These are phyloP conservation scores for Sporisorium iseilematis-ciliati DNA, from an alignment of 1,284 basidiomycete species.

Conservation along the genomic window DNA sequence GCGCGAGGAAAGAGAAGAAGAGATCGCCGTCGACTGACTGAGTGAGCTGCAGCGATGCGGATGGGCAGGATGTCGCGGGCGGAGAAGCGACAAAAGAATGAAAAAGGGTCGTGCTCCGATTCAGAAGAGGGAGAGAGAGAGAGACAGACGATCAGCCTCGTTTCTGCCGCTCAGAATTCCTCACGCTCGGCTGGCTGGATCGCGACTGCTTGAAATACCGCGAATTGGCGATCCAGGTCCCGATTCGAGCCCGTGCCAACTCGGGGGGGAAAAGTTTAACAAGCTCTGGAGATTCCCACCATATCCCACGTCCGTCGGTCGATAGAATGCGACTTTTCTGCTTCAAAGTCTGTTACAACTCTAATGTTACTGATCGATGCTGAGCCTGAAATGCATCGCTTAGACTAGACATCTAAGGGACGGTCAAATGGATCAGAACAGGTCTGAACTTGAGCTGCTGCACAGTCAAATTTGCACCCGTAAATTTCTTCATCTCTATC, in stretches of 20 bases:
- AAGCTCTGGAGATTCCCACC: neutral
- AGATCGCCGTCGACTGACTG: neutral
- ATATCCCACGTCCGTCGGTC: no score
- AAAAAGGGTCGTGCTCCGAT: conserved; percentile 22
- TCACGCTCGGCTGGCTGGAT: conserved; percentile 1
- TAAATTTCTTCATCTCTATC: no score
- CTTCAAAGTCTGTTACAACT: no score
- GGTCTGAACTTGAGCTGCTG: no score
- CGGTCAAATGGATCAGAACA: no score
- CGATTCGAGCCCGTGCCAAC: conserved; percentile 14
- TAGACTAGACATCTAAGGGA: no score
- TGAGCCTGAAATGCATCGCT: no score
- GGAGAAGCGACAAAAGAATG: neutral
- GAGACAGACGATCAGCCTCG: conserved; percentile 7
- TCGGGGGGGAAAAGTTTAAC: conserved; percentile 1
- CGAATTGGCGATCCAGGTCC: conserved; percentile 1
- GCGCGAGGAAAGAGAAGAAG: neutral
- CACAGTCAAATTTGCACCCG: no score
- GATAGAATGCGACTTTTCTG: no score
- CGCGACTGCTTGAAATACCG: conserved; percentile 10
- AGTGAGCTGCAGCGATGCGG: conserved; percentile 2
- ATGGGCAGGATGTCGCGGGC: conserved; percentile 10
- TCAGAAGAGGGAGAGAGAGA: conserved; percentile 9
- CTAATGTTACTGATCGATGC: no score
- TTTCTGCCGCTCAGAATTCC: conserved; percentile 3